phyloP scores from a whole-genome alignment of 148 eudicot genomes.

The Talinum fruticosum region DNA sequence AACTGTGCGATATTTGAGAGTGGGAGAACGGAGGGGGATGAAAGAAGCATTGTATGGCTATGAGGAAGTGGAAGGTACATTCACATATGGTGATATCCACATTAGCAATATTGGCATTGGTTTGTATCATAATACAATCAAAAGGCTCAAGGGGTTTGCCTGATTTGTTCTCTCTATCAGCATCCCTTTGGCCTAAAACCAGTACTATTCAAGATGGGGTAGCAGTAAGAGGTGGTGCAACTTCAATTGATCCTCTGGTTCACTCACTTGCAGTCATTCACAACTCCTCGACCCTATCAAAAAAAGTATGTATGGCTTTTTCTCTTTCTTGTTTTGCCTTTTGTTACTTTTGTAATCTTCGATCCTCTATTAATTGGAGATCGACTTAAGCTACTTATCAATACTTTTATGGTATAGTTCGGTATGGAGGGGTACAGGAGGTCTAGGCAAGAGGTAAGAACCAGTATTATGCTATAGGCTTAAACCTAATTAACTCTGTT shows the following conservation, averaged over 20 bases:
- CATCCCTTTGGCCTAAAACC: slow-evolving; percentile 7
- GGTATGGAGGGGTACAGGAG: no score
- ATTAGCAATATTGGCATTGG: slow-evolving; percentile 24
- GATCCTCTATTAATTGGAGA: neutral
- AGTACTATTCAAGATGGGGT: neutral
- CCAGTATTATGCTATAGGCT: no score
- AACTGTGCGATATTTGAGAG: no score
- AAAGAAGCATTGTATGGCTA: neutral
- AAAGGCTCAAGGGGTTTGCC: slow-evolving; percentile 20
- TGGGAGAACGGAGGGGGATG: no score
- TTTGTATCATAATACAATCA: slow-evolving; percentile 22
- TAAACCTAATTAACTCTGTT: no score
- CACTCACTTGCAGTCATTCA: slow-evolving; percentile 32
- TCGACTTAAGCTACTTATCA: no score
- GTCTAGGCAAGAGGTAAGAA: no score
- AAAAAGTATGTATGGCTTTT: slow-evolving; percentile 25
- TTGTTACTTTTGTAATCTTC: neutral
- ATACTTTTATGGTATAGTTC: no score
- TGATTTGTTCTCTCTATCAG: slow-evolving; percentile 11
- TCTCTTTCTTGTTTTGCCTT: neutral
- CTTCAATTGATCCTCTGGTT: slow-evolving; percentile 18
- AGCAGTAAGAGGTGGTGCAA: neutral
- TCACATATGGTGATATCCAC: slow-evolving; percentile 18
- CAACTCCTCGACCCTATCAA: slow-evolving; percentile 29
- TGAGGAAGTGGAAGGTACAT: slow-evolving; percentile 20